Base-by-base conservation (phyloP, 164 flowering plant genomes). In the Vitis rupestris region DNA sequence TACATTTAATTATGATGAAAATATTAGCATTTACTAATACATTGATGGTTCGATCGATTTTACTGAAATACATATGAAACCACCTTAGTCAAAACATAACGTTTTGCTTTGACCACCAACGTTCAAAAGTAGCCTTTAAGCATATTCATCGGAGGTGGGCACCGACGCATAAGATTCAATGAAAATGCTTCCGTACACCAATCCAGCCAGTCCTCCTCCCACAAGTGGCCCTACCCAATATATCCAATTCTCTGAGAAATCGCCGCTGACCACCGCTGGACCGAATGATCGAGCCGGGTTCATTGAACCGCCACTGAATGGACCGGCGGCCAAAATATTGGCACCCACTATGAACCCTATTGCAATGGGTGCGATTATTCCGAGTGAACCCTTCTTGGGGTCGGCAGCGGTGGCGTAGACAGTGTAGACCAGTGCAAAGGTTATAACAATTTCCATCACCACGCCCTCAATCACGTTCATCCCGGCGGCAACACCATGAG, bases 301-400 rank as follows among this genome's bases (percentile, higher is more conserved):
- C 90, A 88, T 88, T 4, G 93, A 88, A 4, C 87, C 93, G 58
- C 93, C 93, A 49, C 84, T 80, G 79, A 86, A 88, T n/a, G 90
- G 87, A 61, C 90, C 93, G 0, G 86, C 93, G 0, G 90, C 93
- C 1, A 88, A 67, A 52, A 88, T 88, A 82, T 88, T 88, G 1
- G 90, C 93, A 19, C 93, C 93, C 4, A 88, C 93, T 8, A 88
- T 86, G 85, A 88, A 85, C 10, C 93, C 93, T 50, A 88, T 88
- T 10, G 93, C 93, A 11, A 88, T 84, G 14, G 93, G 93, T 0
- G 93, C 93, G 37, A 88, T 78, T 10, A 79, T 87, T 31, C 89
- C 89, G 0, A 88, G 63, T 0, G 85, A 72, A 14, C 88, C 89
- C 82, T 85, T 88, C 81, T 85, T 85, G 30, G 93, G 93, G 72